phyloP scores from a whole-genome alignment of 495 filamentous ascomycete genomes.

The Penicillium paxilli region DNA sequence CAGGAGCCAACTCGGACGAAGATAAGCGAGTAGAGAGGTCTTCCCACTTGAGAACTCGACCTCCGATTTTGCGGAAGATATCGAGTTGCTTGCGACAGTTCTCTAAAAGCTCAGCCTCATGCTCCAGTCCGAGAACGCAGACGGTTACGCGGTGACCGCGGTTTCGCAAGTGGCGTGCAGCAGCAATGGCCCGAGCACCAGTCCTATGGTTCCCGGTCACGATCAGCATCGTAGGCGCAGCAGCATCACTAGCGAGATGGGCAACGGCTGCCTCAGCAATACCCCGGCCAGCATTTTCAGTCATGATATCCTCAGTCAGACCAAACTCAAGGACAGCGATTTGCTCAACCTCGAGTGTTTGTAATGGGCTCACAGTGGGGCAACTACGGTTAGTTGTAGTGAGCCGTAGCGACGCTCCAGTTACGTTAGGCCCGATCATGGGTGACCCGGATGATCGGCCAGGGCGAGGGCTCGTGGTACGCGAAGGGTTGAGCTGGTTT shows the following conservation, averaged over 20 bases:
- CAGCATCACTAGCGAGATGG: slow-evolving; percentile 46
- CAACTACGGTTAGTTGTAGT: slow-evolving; percentile 68
- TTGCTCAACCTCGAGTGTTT: slow-evolving; percentile 89
- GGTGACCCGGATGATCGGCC: slow-evolving; percentile 40
- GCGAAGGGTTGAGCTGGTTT: slow-evolving; percentile 39
- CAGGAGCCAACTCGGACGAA: slow-evolving; percentile 59
- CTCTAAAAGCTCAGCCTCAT: slow-evolving; percentile 70
- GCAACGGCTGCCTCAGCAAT: slow-evolving; percentile 80
- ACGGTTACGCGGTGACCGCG: slow-evolving; percentile 76
- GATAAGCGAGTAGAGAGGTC: slow-evolving; percentile 53
- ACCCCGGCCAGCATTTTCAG: slow-evolving; percentile 85
- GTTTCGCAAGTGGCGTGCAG: slow-evolving; percentile 82
- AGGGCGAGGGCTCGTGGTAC: slow-evolving; percentile 44
- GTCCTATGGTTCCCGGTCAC: slow-evolving; percentile 86
- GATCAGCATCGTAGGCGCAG: slow-evolving; percentile 69
- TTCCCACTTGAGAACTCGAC: slow-evolving; percentile 61
- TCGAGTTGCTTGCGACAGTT: slow-evolving; percentile 72
- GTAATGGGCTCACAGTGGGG: slow-evolving; percentile 77
- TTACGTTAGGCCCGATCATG: slow-evolving; percentile 31
- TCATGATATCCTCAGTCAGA: slow-evolving; percentile 83
- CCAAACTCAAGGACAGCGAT: slow-evolving; percentile 81
- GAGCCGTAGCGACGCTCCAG: slow-evolving; percentile 44
- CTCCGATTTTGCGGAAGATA: slow-evolving; percentile 75
- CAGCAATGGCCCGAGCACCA: slow-evolving; percentile 80
- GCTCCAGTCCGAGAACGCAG: slow-evolving; percentile 78